Base-by-base conservation (phyloP, 768 basidiomycete species). In the Tricholoma furcatifolium region DNA sequence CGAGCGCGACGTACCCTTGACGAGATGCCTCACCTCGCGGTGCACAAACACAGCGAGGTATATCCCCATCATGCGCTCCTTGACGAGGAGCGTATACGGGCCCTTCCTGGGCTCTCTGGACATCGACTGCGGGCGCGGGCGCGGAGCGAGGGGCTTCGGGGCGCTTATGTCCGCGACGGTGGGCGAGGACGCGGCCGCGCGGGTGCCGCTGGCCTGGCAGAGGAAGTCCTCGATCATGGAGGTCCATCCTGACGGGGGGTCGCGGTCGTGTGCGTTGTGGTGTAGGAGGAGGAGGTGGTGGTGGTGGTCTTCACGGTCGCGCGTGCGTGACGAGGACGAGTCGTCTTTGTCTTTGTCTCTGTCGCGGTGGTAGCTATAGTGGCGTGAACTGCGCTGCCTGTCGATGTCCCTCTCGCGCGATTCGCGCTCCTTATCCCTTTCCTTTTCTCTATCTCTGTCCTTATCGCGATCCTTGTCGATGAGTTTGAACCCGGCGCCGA, bases 1-100 rank as follows among this genome's bases (percentile, higher is more conserved):
- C 12, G 88, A 87, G 58, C 86, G 89, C 4, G 90, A 91, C 11
- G 78, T 82, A 80, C 90, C 89, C 73, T 73, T 72, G 4, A 93
- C 80, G 8, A 87, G 72, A 46, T 78, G 74, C 31, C 74, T 74
- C n/a, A 87, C 64, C 58, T 91, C 89, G 14, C 81, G 80, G 63
- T 91, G 85, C 27, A 91, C 76, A 62, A 86, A 92, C 5, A 92
- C 66, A 4, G 88, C 81, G 32, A 91, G 74, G 63, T 92, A 92
- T 38, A 95, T 80, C 2, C 92, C 92, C 89, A 98, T 88, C 71
- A 98, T 77, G 27, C 95, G 79, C 61, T 97, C 93, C 70, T 98
- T 98, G 49, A 83, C 78, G 10, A 96, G 74, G 21, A 95, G 77
- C 56, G 90, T 78, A 63, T 97, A 98, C 14, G 91, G 92, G 0